Percentiles rank a stretch among this genome's conserved stretches.
phyloP scores from a whole-genome alignment of 768 basidiomycete genomes.

The Butyriboletus loyo region DNA sequence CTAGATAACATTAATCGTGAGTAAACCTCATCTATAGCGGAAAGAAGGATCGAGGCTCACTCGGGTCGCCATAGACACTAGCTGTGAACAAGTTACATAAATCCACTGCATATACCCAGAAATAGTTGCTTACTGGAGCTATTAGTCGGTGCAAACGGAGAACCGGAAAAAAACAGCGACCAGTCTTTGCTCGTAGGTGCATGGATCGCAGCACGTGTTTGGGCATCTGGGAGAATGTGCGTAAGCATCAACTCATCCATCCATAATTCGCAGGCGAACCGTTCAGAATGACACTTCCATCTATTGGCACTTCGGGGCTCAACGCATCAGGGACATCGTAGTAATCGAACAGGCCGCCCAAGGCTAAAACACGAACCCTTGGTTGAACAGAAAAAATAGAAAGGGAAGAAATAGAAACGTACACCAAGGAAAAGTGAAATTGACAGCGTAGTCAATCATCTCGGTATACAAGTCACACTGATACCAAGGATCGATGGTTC shows the following conservation, averaged over 20 bases:
- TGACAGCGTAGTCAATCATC: constrained; percentile 64
- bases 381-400: not conserved
- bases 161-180: constrained; percentile 25
- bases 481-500: constrained; percentile 57
- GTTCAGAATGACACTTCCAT: not conserved
- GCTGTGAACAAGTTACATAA: constrained; percentile 8
- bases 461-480: constrained; percentile 58
- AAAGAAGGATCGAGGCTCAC: constrained; percentile 19
- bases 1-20: constrained; percentile 11
- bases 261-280: not conserved
- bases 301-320: not conserved
- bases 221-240: constrained; percentile 38
- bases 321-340: constrained; percentile 40
- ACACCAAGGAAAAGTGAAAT: constrained; percentile 63
- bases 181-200: constrained; percentile 62
- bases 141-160: constrained; percentile 17
- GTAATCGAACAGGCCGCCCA: constrained; percentile 37
- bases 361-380: not conserved
- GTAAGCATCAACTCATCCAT: constrained; percentile 33
- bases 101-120: not conserved
- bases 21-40: not conserved
- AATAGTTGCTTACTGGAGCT: constrained; percentile 9
- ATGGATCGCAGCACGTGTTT: constrained; percentile 56
- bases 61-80: constrained; percentile 25
- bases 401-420: constrained; percentile 4